These are phyloP conservation scores for Gautieria morchelliformis DNA, from an alignment of 768 basidiomycete species.

Conservation along the genomic window DNA sequence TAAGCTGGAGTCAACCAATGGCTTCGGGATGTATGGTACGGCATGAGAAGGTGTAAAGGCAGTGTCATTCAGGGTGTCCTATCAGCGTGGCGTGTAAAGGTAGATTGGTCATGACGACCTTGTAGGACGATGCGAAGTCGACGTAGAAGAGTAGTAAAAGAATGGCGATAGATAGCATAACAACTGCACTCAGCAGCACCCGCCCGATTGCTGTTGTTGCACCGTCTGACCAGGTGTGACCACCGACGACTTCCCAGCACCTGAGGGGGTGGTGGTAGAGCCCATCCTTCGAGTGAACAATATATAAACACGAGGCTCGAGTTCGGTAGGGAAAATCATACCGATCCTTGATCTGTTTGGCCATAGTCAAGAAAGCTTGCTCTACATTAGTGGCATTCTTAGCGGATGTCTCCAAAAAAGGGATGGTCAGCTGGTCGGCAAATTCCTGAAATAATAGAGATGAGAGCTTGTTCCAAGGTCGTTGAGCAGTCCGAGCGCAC, in stretches of 20 bases:
- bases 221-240: slow-evolving; percentile 81
- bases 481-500: slow-evolving; percentile 24
- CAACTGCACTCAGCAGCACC: slow-evolving; percentile 55
- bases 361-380: slow-evolving; percentile 98
- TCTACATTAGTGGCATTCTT: slow-evolving; percentile 99
- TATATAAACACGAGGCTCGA: not conserved
- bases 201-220: slow-evolving; percentile 58
- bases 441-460: slow-evolving; percentile 53
- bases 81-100: not conserved
- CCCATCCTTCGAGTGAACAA: slow-evolving; percentile 56
- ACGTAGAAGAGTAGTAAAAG: not conserved
- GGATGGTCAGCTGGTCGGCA: slow-evolving; percentile 86
- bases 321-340: slow-evolving; percentile 21
- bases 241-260: slow-evolving; percentile 74
- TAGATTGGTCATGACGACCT: not conserved
- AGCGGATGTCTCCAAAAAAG: slow-evolving; percentile 98
- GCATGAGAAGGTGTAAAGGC: not conserved
- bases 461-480: no score
- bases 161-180: slow-evolving; percentile 1
- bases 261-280: slow-evolving; percentile 63
- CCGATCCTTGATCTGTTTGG: slow-evolving; percentile 93
- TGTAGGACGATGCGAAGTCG: not conserved
- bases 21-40: not conserved
- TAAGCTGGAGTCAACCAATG: not conserved
- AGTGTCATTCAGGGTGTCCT: slow-evolving; percentile 1